Base-by-base conservation (phyloP, 768 basidiomycete species). In the Lactarius akahatsu region DNA sequence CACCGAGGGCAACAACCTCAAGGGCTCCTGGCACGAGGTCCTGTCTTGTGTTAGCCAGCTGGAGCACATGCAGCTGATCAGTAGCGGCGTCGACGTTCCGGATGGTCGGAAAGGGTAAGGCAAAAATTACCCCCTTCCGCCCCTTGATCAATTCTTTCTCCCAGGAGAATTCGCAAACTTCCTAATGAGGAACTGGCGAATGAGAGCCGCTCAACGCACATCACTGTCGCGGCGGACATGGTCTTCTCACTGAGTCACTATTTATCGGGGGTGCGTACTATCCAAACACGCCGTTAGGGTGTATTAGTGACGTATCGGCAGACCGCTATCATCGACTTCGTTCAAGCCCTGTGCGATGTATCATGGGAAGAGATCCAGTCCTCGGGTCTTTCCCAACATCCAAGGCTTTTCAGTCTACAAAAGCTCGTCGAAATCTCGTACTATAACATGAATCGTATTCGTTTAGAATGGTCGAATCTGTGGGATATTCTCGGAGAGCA, bases 301-400 rank as follows among this genome's bases (percentile, higher is more conserved):
- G 34, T 34, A 16, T 9, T 38, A 61, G 50, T 70, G 16, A 66
- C 59, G 65, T 15, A 57, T 15, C 58, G 4, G 43, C 71, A 98
- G 96, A 91, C 88, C 32, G 97, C 97, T 11, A 99, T 99, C 70
- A 93, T 98, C 43, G 93, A 98, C 76, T 99, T 99, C 70, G 97
- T 98, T 4, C 91, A 89, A 76, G 95, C 97, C 2, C 81, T 99
- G 5, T 93, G 94, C 74, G 94, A 96, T 72, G 92, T 99, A 43
- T 99, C 97, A 45, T 98, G 96, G 96, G 94, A 98, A 76, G 97
- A 99, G 78, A 99, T 99, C 43, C 94, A 97, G 76, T 96, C 95
- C 0, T 98, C 97, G 0, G 95, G 95, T 20, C 78, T 94, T 34
- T 96, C 96, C 3, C 90, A 96, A 68, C 91, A 94, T 74, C 96